These are phyloP conservation scores for Pneumocystis canis DNA, from an alignment of 1,139 yeast genomes.

Conservation along the genomic window DNA sequence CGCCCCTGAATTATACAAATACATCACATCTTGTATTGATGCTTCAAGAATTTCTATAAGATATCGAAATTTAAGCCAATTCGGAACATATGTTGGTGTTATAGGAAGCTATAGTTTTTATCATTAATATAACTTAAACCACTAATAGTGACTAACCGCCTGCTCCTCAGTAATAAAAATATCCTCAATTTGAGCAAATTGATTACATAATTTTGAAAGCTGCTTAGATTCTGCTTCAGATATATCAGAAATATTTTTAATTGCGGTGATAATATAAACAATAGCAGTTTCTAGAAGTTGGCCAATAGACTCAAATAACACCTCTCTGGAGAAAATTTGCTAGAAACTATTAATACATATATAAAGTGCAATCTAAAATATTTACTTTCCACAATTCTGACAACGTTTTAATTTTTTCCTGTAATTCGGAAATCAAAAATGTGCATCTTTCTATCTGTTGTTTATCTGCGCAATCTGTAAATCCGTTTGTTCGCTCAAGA, in stretches of 20 bases:
- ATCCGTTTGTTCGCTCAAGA: background rate
- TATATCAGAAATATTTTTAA: constrained; percentile 18
- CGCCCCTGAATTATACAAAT: constrained; percentile 55
- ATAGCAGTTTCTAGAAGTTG: background rate
- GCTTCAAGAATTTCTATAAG: constrained; percentile 24
- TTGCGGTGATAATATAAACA: background rate
- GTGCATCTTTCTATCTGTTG: background rate
- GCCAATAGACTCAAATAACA: background rate
- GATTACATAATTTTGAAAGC: constrained; percentile 19
- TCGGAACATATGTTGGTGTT: constrained; percentile 25
- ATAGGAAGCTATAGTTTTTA: constrained; percentile 9
- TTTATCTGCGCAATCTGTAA: background rate
- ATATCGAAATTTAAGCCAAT: constrained; percentile 28
- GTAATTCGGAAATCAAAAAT: background rate
- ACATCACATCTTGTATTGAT: constrained; percentile 53
- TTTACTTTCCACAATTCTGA: background rate
- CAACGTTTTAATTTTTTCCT: background rate
- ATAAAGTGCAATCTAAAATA: background rate
- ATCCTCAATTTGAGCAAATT: constrained; percentile 18
- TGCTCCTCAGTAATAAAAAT: constrained; percentile 14
- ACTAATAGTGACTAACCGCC: background rate
- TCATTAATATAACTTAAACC: background rate
- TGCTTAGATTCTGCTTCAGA: constrained; percentile 24
- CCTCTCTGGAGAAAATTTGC: background rate
- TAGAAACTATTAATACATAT: background rate